Percentiles rank a stretch among this genome's conserved stretches.
Conservation (phyloP, 2,329 filamentous ascomycete species). For the Grosmannia serpens region DNA sequence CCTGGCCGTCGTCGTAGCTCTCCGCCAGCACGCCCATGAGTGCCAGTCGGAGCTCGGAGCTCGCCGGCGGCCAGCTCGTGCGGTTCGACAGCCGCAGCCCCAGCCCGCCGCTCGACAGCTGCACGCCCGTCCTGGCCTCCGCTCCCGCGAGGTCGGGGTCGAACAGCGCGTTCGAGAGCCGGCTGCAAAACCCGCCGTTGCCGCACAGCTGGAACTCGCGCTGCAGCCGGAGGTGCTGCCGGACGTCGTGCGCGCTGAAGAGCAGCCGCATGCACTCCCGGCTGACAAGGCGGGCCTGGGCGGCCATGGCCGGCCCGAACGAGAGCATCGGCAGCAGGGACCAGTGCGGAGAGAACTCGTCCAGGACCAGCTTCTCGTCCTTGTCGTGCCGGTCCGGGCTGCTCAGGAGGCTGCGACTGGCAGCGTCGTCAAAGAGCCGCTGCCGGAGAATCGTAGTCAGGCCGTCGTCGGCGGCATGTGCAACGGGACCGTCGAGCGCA, state of each 20-base stretch:
- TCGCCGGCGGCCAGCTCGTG: conserved; percentile 84
- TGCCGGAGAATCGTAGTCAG: conserved; percentile 29
- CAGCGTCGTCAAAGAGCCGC: conserved; percentile 21
- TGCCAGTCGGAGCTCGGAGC: conserved; percentile 80
- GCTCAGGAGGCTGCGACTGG: not conserved
- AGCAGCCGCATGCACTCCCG: conserved; percentile 63
- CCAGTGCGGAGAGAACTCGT: conserved; percentile 38
- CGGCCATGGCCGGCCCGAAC: conserved; percentile 59
- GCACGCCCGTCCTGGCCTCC: conserved; percentile 55
- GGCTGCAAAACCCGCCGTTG: conserved; percentile 71
- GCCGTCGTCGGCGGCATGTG: conserved; percentile 19
- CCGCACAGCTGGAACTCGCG: conserved; percentile 73
- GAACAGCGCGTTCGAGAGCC: conserved; percentile 73
- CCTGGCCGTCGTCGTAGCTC: conserved; percentile 39
- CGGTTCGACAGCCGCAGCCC: conserved; percentile 73
- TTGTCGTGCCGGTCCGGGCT: not conserved
- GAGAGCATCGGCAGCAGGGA: conserved; percentile 58
- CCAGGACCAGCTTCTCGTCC: not conserved
- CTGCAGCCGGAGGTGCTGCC: conserved; percentile 62
- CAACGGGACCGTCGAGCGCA: conserved; percentile 25
- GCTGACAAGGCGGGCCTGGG: conserved; percentile 68
- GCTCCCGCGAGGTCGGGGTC: conserved; percentile 71
- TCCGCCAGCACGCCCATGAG: conserved; percentile 78
- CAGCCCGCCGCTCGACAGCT: conserved; percentile 61
- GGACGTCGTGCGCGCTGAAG: conserved; percentile 61